Evolutionary conservation across 257 asterid species (phyloP), one percentile per base, ranked within the genome.

Genomic region (Salvia splendens): DNA sequence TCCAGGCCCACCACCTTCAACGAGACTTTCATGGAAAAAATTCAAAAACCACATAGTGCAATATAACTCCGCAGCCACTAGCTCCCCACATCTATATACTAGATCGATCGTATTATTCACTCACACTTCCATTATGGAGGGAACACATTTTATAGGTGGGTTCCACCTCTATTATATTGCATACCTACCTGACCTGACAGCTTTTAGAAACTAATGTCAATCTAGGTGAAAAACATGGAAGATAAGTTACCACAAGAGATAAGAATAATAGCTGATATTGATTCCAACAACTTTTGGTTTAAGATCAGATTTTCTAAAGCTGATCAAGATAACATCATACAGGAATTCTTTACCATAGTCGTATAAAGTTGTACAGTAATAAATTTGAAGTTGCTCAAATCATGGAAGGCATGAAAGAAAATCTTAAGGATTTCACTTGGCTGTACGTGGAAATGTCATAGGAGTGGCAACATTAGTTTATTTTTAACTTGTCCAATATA

Each of bases 1-100:
- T 59, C 33, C 66, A 72, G 80, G 73, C 84, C 89, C 81, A 83
- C 84, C 88, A 86, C 78, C 73, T 77, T 68, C 61, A 8, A 32
- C 66, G 36, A 45, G 59, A 59, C 75, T 65, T 52, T 33, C 41
- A 62, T 57, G 70, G 56, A 79, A 65, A 8, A 58, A 56, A 80
- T 65, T n/a, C n/a, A 71, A 54, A 73, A 67, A 24, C 75, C 84
- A 77, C 72, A 67, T 53, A 78, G 68, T 67, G 64, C 66, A 70
- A 73, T 67, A 71, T 64, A 68, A 73, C 77, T 65, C 69, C 42
- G 78, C 79, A 79, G 70, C 82, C 93, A 82, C 85, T 82, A 68
- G 63, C 78, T 70, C 76, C 76, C 73, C 63, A 75, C 77, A 65
- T 77, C 78, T 66, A 78, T 79, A 83, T 80, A 70, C 85, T 67